These are phyloP conservation scores for Diutina neorugosa DNA, from an alignment of 1,139 yeast species.

Conservation along the genomic window DNA sequence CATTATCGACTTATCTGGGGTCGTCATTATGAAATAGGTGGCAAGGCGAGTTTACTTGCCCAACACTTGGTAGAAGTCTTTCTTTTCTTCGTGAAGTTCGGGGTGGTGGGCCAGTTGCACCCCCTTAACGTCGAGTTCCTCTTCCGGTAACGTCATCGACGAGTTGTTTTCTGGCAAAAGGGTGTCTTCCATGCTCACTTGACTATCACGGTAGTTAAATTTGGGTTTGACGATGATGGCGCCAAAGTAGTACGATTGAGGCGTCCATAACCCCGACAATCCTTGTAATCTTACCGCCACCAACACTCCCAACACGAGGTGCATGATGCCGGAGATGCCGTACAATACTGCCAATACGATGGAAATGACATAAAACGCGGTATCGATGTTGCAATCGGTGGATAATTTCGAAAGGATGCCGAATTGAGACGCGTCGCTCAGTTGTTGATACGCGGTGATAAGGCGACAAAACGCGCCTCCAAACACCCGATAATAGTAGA, in stretches of 20 bases:
- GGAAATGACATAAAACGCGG: not conserved
- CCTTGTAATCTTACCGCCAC: not conserved
- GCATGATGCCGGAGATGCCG: not conserved
- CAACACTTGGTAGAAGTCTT: not conserved
- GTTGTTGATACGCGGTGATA: not conserved
- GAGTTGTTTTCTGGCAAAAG: not conserved
- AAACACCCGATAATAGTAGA: not conserved
- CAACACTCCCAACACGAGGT: not conserved
- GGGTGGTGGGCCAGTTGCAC: not conserved
- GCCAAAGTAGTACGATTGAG: not conserved
- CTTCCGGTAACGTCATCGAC: not conserved
- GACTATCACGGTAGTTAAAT: not conserved
- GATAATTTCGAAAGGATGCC: not conserved
- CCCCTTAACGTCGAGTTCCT: not conserved
- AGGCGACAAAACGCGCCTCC: not conserved
- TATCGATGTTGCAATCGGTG: not conserved
- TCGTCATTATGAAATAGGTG: no score
- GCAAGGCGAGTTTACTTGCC: not conserved
- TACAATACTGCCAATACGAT: not conserved
- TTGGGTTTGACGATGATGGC: not conserved
- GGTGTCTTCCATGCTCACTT: not conserved
- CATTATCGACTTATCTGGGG: no score
- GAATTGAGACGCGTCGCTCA: not conserved
- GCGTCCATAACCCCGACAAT: not conserved
- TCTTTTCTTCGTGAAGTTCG: not conserved